These are phyloP conservation scores for Biscogniauxia mediterranea DNA, from an alignment of 2,329 filamentous ascomycete genomes.

Conservation along the genomic window DNA sequence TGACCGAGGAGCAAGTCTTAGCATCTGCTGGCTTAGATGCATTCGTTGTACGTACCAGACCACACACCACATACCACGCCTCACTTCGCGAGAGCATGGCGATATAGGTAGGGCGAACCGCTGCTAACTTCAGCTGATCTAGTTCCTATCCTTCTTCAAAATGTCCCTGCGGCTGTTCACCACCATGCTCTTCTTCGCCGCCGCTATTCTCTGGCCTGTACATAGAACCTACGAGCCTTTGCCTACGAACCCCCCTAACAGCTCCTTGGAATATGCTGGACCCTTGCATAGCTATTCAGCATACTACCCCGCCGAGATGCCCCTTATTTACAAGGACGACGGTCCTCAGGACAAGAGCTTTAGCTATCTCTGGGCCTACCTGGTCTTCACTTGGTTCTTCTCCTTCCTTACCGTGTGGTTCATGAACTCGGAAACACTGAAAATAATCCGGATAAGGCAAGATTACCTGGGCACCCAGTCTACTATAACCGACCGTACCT, in stretches of 20 bases:
- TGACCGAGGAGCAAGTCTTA: conserved; percentile 86
- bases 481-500: conserved; percentile 93
- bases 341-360: conserved; percentile 22
- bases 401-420: conserved; percentile 78
- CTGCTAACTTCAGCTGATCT: conserved; percentile 33
- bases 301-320: conserved; percentile 6
- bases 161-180: conserved; percentile 85
- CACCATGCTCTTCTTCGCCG: conserved; percentile 77
- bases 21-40: conserved; percentile 90
- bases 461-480: conserved; percentile 90
- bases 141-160: conserved; percentile 90
- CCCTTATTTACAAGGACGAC: conserved; percentile 11
- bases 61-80: too few relatives aligned
- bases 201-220: conserved; percentile 79
- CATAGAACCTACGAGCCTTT: conserved; percentile 63
- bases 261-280: conserved; percentile 1
- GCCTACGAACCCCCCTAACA: conserved; percentile 3
- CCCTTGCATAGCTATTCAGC: conserved; percentile 1
- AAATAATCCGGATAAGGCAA: conserved; percentile 82
- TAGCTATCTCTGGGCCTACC: conserved; percentile 83
- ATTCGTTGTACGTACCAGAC: conserved; percentile 67
- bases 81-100: background rate
- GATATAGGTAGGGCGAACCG: background rate
- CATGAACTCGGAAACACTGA: conserved; percentile 78
- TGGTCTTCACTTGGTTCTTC: conserved; percentile 94